Evolutionary conservation across 139 green algal genomes (phyloP).

Genomic region (Closterium sp.): DNA sequence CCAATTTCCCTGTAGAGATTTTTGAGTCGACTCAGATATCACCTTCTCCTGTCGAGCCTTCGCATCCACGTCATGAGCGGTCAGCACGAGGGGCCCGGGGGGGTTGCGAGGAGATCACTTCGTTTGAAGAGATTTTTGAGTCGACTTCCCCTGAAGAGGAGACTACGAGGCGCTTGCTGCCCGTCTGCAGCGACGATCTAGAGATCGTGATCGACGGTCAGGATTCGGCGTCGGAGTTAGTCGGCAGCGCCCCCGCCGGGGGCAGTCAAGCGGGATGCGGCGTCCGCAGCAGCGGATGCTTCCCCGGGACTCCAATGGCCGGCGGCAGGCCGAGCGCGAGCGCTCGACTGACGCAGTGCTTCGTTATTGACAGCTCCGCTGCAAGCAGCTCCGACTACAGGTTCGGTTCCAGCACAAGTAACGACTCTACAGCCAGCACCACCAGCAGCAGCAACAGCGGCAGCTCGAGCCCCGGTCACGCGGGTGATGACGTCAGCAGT

Average conservation of each 20-base stretch:
- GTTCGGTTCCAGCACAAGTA: background rate
- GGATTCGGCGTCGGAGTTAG: background rate
- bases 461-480: background rate
- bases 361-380: background rate
- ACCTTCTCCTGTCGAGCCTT: no score
- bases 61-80: no score
- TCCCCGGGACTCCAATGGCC: background rate
- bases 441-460: background rate
- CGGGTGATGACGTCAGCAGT: background rate
- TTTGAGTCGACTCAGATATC: no score
- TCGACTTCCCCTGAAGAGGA: no score
- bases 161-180: background rate
- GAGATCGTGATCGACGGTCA: background rate
- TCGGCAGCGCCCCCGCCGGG: no score
- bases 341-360: background rate
- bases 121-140: no score
- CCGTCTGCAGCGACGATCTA: background rate
- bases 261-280: no score
- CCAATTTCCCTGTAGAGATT: no score
- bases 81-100: no score
- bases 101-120: no score
- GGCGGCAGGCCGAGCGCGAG: background rate
- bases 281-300: background rate
- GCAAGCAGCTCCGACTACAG: background rate
- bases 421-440: background rate